Percentiles rank a stretch among this genome's conserved stretches.
Conservation (phyloP, 2,329 filamentous ascomycete genomes). For the Onygena corvina region DNA sequence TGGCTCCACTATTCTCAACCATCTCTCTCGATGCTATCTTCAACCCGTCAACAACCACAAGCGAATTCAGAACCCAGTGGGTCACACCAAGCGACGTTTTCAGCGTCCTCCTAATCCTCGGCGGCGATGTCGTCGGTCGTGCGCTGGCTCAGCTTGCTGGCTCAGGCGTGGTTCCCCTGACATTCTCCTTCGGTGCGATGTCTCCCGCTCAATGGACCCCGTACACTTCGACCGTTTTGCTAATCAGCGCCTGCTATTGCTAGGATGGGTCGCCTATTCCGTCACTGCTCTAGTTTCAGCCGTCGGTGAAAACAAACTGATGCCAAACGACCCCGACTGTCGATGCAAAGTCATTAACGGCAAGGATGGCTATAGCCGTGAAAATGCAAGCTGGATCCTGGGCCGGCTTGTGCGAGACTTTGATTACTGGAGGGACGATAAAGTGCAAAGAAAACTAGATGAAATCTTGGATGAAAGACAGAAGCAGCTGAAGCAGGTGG, state of each 20-base stretch:
- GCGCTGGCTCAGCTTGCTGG: conserved; percentile 15
- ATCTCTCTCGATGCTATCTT: no score
- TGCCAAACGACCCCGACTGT: conserved; percentile 27
- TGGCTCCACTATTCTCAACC: no score
- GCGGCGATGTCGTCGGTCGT: conserved; percentile 26
- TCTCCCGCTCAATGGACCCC: no score
- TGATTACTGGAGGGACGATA: no score
- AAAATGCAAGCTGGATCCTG: conserved; percentile 35
- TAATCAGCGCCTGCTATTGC: no score
- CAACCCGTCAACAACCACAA: no score
- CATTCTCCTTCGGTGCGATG: conserved; percentile 33
- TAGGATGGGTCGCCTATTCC: conserved; percentile 32
- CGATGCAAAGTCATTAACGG: conserved; percentile 16
- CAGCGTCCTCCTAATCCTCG: conserved; percentile 28
- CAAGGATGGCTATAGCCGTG: conserved; percentile 25
- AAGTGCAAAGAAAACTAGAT: no score
- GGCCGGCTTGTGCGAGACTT: conserved; percentile 34
- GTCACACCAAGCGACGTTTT: conserved; percentile 21
- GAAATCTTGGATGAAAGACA: conserved; percentile 18
- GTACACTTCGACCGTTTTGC: no score
- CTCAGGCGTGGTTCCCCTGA: conserved; percentile 23
- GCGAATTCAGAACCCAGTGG: background rate
- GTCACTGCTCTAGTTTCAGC: conserved; percentile 22
- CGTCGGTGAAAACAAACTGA: conserved; percentile 25
- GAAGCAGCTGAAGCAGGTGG: background rate